Evolutionary conservation across 192 early-diverging fungal species (phyloP), one percentile per base, ranked within the genome.

Genomic region (Linnemannia hyalina): DNA sequence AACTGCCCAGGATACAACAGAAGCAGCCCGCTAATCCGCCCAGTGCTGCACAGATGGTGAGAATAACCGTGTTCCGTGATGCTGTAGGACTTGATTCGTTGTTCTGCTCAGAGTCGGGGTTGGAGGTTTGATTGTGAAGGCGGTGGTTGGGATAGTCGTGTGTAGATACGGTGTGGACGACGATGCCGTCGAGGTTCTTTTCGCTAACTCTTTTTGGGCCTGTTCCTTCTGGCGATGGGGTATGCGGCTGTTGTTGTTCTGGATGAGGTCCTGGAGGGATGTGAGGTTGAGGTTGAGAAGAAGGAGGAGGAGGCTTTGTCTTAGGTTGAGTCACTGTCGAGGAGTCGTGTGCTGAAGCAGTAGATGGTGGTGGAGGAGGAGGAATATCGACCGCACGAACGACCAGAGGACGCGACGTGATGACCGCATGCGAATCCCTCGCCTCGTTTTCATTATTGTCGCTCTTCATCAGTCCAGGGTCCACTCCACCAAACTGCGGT

Each of bases 1-100:
- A 13, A 74, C 68, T 6, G 32, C 83, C 52, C 68, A 80, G 23
- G 38, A 76, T 35, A 72, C 82, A 38, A n/a, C 75, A 42, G 29
- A 73, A 73, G 75, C 70, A 73, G 44, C 70, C 20, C 22, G n/a
- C 44, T 29, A 70, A 36, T 32, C 36, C 77, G 9, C 54, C 70
- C 13, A 68, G 35, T 35, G 75, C 70, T 35, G 41, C 46, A 22
- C 73, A 74, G 54, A 76, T 79, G 16, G 81, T 76, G 18, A 81
- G 11, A 23, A 32, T 32, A 29, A 65, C 60, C 3, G 26, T 15
- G 60, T 29, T 65, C 60, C 29, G n/a, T 5, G 60, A 4, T 13
- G 29, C 13, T 35, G 13, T 4, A 29, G 13, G 11, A 11, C 60
- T 65, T 3, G 26, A 18, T 52, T 65, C 55, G 26, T 32, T 29